Percentiles rank a stretch among this genome's conserved stretches.
These are phyloP conservation scores for Gonapodya prolifera DNA, from an alignment of 192 early-diverging fungal species.

Conservation along the genomic window DNA sequence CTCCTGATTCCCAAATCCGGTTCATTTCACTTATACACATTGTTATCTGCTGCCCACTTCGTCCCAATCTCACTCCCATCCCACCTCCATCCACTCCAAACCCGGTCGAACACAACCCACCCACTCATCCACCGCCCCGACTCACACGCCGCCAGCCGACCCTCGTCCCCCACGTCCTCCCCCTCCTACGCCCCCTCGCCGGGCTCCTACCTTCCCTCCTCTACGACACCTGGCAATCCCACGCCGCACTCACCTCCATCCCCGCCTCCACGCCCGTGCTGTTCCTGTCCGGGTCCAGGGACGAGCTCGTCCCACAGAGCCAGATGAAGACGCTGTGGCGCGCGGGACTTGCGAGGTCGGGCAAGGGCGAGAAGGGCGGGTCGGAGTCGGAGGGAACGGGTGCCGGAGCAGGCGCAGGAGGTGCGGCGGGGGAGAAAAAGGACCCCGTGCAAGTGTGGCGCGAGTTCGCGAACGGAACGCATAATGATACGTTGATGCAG, in stretches of 20 bases:
- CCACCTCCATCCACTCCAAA: neutral
- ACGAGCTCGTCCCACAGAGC: conserved; percentile 76
- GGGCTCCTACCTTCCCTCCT: conserved; percentile 40
- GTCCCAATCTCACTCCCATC: neutral
- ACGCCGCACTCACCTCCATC: conserved; percentile 53
- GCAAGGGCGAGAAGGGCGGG: conserved; percentile 10
- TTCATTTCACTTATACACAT: no score
- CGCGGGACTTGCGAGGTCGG: conserved; percentile 32
- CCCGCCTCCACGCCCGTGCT: conserved; percentile 47
- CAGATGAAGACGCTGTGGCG: conserved; percentile 76
- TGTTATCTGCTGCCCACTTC: no score
- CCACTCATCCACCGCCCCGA: neutral
- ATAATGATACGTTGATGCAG: conserved; percentile 86
- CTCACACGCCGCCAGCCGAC: conserved; percentile 41
- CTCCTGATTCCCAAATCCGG: no score
- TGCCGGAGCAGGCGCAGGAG: conserved; percentile 5
- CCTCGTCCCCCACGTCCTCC: conserved; percentile 75
- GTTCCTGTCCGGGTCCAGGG: conserved; percentile 65
- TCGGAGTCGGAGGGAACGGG: neutral
- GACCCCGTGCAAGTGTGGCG: conserved; percentile 23
- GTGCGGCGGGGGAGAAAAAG: conserved; percentile 12
- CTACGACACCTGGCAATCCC: conserved; percentile 83
- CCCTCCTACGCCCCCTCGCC: conserved; percentile 51
- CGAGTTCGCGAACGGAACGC: conserved; percentile 68
- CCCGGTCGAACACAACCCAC: neutral